These are phyloP conservation scores for Stromatinia cepivora DNA, from an alignment of 2,329 filamentous ascomycete genomes.

Conservation along the genomic window DNA sequence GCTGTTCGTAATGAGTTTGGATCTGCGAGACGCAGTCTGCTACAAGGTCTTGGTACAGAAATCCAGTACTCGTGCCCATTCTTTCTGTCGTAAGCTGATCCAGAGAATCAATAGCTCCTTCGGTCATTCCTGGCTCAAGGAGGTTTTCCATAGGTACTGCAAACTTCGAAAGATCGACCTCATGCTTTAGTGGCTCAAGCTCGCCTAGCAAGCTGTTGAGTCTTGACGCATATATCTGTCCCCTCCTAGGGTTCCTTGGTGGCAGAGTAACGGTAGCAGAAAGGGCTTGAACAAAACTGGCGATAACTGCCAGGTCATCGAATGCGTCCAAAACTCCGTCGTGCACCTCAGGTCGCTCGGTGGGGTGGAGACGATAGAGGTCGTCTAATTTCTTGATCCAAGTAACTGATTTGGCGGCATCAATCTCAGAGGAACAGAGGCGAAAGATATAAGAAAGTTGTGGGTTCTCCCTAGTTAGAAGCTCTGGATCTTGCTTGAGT, in stretches of 20 bases:
- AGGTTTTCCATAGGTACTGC: conserved; percentile 47
- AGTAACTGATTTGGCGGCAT: conserved; percentile 41
- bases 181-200: conserved; percentile 43
- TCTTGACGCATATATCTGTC: conserved; percentile 43
- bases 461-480: conserved; percentile 43
- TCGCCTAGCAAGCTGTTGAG: conserved; percentile 43
- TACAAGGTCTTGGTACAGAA: conserved; percentile 48
- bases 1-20: conserved; percentile 36
- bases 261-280: conserved; percentile 43
- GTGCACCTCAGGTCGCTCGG: conserved; percentile 41
- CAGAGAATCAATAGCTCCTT: conserved; percentile 39
- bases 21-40: conserved; percentile 44
- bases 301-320: conserved; percentile 44
- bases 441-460: conserved; percentile 49
- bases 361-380: conserved; percentile 42
- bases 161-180: conserved; percentile 46
- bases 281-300: conserved; percentile 46
- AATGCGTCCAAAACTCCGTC: conserved; percentile 43
- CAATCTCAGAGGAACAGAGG: conserved; percentile 46
- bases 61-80: conserved; percentile 45
- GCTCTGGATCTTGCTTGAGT: conserved; percentile 47
- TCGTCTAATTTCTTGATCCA: conserved; percentile 47
- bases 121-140: conserved; percentile 44
- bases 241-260: conserved; percentile 44
- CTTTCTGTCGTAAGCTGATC: conserved; percentile 45